Evolutionary conservation across 2,329 filamentous ascomycete species (phyloP), one percentile per base, ranked within the genome.

Genomic region (Calonectria honghensis): DNA sequence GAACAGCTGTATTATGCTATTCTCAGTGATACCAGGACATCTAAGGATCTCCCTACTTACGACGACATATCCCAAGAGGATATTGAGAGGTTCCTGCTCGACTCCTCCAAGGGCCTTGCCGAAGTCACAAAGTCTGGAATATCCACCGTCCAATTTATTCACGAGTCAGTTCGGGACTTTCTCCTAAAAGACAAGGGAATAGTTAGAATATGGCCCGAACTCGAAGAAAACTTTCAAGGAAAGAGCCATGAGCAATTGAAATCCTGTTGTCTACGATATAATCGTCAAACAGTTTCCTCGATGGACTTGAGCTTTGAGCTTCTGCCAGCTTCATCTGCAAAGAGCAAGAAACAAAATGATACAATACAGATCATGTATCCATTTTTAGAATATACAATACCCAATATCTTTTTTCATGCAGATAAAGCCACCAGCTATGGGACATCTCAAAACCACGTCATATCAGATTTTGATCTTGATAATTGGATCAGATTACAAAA

Each of bases 1-100:
- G 76, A 85, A 0, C 86, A 92, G 75, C 83, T 90, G 0, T 90
- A 89, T 74, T 78, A 78, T 10, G 82, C 80, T 0, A 57, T 81
- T 0, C 51, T 77, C 6, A 32, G 27, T 18, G 24, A 18, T 6
- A 32, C 18, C 6, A 9, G 6, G 3, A 14, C 24, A 4, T 29
- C 9, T 3, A 6, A 35, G 32, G 32, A 35, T 35, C 9, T 35
- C 10, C 32, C 32, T 11, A 10, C 32, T 11, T 35, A 35, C 32
- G 32, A 35, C 9, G 32, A 35, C 1, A 35, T 35, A 35, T 35
- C 24, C 51, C 27, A 10, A 32, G 5, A 4, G 45, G 45, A 24
- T 20, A 32, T 54, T 6, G 20, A 54, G 20, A 29, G 51, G 16
- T 54, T 29, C 13, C 11, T 54, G 16, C 24, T 54, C 9, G 11